phyloP scores from a whole-genome alignment of 2,329 filamentous ascomycete species.

The Colletotrichum melonis region DNA sequence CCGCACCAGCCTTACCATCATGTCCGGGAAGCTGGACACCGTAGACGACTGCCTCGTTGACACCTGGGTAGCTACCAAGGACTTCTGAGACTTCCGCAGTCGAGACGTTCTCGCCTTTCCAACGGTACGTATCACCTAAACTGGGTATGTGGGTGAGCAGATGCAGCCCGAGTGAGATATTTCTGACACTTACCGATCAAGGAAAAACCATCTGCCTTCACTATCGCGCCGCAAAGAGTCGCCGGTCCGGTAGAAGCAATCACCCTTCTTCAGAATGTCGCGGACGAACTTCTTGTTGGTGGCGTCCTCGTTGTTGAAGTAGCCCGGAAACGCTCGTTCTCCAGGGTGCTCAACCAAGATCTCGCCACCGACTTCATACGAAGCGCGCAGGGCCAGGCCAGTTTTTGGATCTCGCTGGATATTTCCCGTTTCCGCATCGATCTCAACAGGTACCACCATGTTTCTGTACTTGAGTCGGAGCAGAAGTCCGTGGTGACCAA shows the following conservation, averaged over 20 bases:
- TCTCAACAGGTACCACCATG: conserved; percentile 72
- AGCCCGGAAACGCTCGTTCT: conserved; percentile 73
- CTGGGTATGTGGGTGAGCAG: conserved; percentile 42
- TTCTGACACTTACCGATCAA: conserved; percentile 56
- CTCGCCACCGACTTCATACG: conserved; percentile 79
- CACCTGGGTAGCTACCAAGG: conserved; percentile 67
- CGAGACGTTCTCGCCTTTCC: conserved; percentile 78
- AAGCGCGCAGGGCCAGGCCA: conserved; percentile 71
- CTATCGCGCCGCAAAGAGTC: conserved; percentile 71
- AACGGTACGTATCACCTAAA: conserved; percentile 79
- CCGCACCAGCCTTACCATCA: conserved; percentile 76
- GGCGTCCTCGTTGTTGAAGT: conserved; percentile 75
- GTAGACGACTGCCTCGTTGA: conserved; percentile 77
- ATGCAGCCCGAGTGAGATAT: not conserved
- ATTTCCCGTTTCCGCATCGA: conserved; percentile 76
- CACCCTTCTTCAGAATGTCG: conserved; percentile 74
- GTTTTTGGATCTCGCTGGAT: conserved; percentile 74
- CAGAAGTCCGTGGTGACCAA: conserved; percentile 78
- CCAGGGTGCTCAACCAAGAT: conserved; percentile 73
- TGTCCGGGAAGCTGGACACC: conserved; percentile 74
- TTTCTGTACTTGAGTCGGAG: conserved; percentile 64
- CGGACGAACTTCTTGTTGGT: conserved; percentile 74
- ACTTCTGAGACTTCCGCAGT: conserved; percentile 75
- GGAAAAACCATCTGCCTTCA: conserved; percentile 77
- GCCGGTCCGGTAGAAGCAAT: conserved; percentile 76